Conservation (phyloP, 2,329 filamentous ascomycete species). For the Fusarium proliferatum region DNA sequence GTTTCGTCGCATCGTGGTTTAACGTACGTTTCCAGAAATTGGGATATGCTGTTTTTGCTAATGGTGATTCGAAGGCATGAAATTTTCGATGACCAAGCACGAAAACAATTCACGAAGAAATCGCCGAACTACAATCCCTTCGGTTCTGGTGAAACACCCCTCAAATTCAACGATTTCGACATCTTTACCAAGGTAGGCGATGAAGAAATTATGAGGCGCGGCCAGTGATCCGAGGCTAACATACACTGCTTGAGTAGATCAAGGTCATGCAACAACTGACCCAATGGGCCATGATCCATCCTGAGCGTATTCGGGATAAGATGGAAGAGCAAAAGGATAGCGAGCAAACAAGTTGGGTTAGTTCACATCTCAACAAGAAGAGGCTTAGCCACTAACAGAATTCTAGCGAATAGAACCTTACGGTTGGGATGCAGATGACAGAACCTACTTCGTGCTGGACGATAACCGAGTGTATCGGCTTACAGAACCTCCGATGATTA, state of each 20-base stretch:
- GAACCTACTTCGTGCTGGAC: constrained; percentile 89
- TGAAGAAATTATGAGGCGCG: not conserved
- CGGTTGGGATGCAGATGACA: constrained; percentile 89
- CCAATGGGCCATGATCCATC: constrained; percentile 87
- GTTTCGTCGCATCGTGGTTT: constrained; percentile 93
- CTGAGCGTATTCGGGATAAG: constrained; percentile 85
- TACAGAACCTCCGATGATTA: constrained; percentile 75
- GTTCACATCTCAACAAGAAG: constrained; percentile 50
- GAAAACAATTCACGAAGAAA: constrained; percentile 88
- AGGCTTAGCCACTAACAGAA: constrained; percentile 25
- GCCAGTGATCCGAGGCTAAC: not conserved
- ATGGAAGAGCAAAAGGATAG: constrained; percentile 84
- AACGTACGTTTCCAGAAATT: constrained; percentile 70
- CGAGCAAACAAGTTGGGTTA: constrained; percentile 87
- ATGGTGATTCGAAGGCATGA: constrained; percentile 69
- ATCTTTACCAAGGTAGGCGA: constrained; percentile 76
- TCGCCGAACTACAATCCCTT: constrained; percentile 85
- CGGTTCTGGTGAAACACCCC: constrained; percentile 77
- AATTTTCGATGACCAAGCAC: constrained; percentile 92
- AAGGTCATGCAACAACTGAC: constrained; percentile 88
- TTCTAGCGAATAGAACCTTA: constrained; percentile 78
- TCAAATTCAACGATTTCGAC: constrained; percentile 83
- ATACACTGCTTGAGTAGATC: constrained; percentile 58
- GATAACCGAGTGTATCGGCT: constrained; percentile 93
- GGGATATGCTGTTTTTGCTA: constrained; percentile 1